Base-by-base conservation (phyloP, 1,139 yeast genomes). In the Sugiyamaella grinbergsii region DNA sequence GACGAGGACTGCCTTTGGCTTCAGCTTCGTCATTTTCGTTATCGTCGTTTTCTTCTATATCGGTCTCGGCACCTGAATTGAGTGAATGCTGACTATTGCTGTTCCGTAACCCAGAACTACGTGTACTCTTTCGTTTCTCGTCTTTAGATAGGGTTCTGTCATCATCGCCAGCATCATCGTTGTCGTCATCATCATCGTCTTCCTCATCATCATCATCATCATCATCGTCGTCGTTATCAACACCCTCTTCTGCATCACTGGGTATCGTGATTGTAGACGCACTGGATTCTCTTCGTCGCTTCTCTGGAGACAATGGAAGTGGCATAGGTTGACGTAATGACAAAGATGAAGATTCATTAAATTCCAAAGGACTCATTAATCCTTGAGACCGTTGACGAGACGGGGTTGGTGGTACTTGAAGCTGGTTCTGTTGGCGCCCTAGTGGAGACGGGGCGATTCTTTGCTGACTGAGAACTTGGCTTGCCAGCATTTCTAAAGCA, bases 191-290 rank as follows among this genome's bases (percentile, higher is more conserved):
- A 7, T 44, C 50, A 10, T 42, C 54, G 1, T 49, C 53, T 10
- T 5, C 34, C 20, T 36, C 20, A 13, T 32, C 46, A 11, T 31
- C 20, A 4, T 7, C 51, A 13, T 50, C 54, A 29, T 49, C 52
- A 15, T 44, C 51, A 10, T 52, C 45, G n/a, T 53, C 52, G 28
- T 49, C 52, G 19, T 47, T 49, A 5, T 47, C 42, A 29, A 49
- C 56, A 13, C 55, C 54, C 13, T 51, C 55, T 13, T 59, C 61
- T 5, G 49, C 60, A 10, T 55, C 54, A 29, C 52, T 52, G 7
- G 60, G 57, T 7, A 65, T 62, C 6, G 70, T 62, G 15, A 68
- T 67, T 1, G 72, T 68, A 5, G 70, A 65, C 29, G 68, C 65
- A 48, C 64, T 60, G 8, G 69, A 64, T n/a, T 65, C 63, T 15